Evolutionary conservation across 352 stramenopile genomes (phyloP).

Genomic region (Globisporangium sylvaticum): DNA sequence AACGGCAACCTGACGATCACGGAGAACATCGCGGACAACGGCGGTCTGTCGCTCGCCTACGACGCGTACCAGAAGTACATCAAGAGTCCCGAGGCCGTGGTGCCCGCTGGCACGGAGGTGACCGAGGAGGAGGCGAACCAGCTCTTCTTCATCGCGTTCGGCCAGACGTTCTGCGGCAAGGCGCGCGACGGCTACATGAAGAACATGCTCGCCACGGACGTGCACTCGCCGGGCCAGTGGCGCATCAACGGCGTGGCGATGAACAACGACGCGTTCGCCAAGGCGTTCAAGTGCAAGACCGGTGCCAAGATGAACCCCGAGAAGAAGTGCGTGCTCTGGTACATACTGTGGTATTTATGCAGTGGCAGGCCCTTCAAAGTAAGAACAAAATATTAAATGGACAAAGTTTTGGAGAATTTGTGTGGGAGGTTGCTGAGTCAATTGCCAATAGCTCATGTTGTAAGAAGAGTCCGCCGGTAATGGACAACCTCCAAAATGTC

Average conservation of each 20-base stretch:
- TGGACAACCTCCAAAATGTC: too few species aligned
- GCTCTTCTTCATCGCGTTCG: slow-evolving; percentile 69
- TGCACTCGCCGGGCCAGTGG: slow-evolving; percentile 39
- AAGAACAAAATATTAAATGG: too few species aligned
- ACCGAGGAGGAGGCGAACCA: slow-evolving; percentile 29
- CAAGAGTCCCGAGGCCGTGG: neutral
- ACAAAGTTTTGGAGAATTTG: too few species aligned
- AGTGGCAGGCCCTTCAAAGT: too few species aligned
- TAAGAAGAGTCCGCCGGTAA: too few species aligned
- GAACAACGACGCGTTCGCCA: slow-evolving; percentile 55
- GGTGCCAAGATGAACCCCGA: slow-evolving; percentile 42
- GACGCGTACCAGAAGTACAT: slow-evolving; percentile 46
- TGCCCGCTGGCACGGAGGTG: neutral
- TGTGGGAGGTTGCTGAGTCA: too few species aligned
- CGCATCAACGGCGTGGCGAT: slow-evolving; percentile 61
- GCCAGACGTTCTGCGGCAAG: slow-evolving; percentile 60
- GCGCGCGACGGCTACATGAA: slow-evolving; percentile 29
- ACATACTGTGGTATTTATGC: slow-evolving; percentile 5
- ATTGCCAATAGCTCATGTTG: too few species aligned
- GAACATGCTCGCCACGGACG: slow-evolving; percentile 33
- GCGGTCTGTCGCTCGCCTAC: slow-evolving; percentile 48
- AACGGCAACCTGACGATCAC: slow-evolving; percentile 60
- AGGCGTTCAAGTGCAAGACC: slow-evolving; percentile 42
- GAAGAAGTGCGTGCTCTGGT: slow-evolving; percentile 51
- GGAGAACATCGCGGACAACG: slow-evolving; percentile 80